Percentiles rank a stretch among this genome's conserved stretches.
Evolutionary conservation across 805 yeast species (phyloP).

Genomic region (Suhomyces vadensis): DNA sequence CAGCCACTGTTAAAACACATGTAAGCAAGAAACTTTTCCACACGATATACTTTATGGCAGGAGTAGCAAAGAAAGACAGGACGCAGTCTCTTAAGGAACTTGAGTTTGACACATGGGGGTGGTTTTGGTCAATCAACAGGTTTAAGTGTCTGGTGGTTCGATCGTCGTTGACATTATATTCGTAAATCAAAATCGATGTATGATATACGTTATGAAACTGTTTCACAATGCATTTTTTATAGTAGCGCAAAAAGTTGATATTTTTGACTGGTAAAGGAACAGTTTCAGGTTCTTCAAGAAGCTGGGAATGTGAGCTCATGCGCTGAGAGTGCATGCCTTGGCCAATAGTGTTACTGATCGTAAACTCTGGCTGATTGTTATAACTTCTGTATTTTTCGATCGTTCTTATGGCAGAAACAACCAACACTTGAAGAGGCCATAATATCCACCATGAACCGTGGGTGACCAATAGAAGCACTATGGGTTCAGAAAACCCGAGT

Average conservation of each 20-base stretch:
- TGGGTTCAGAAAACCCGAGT: slow-evolving; percentile 64
- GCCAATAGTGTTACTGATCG: slow-evolving; percentile 27
- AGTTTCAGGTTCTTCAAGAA: slow-evolving; percentile 20
- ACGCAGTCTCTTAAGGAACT: slow-evolving; percentile 35
- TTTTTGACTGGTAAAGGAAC: slow-evolving; percentile 12
- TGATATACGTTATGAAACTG: slow-evolving; percentile 47
- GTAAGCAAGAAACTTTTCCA: slow-evolving; percentile 47
- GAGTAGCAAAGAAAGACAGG: slow-evolving; percentile 39
- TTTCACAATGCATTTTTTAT: slow-evolving; percentile 38
- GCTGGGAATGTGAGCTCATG: slow-evolving; percentile 30
- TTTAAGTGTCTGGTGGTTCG: slow-evolving; percentile 33
- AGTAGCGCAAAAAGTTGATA: slow-evolving; percentile 26
- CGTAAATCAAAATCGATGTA: slow-evolving; percentile 44
- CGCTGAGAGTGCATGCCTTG: slow-evolving; percentile 23
- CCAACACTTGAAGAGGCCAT: slow-evolving; percentile 66
- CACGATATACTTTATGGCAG: slow-evolving; percentile 51
- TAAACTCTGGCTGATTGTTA: slow-evolving; percentile 11
- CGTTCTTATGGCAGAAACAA: slow-evolving; percentile 50
- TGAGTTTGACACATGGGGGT: slow-evolving; percentile 34
- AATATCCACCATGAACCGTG: slow-evolving; percentile 77
- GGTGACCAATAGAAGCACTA: slow-evolving; percentile 62
- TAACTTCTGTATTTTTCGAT: slow-evolving; percentile 23
- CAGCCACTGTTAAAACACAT: slow-evolving; percentile 68
- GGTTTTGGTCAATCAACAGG: slow-evolving; percentile 33
- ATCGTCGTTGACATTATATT: slow-evolving; percentile 39